Conservation (phyloP, 2,329 filamentous ascomycete genomes). For the Fusarium algeriense region DNA sequence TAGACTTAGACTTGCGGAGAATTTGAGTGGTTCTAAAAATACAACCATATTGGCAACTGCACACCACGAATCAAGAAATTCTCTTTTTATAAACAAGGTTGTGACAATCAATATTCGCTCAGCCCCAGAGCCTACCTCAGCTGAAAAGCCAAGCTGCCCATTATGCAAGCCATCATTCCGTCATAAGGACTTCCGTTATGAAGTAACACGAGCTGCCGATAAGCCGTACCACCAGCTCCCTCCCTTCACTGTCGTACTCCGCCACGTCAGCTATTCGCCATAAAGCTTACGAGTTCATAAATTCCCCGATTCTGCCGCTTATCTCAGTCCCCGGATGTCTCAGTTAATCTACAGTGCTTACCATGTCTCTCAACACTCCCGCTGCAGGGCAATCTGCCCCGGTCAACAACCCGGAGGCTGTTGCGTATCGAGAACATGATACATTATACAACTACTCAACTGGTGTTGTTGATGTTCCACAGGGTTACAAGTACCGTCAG, state of each 20-base stretch:
- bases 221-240: background rate
- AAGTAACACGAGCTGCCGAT: background rate
- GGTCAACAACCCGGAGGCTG: constrained; percentile 32
- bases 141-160: background rate
- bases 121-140: constrained; percentile 4
- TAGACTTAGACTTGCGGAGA: background rate
- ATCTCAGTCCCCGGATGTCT: background rate
- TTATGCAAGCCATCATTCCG: background rate
- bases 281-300: background rate
- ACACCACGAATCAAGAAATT: fast-evolving
- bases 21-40: background rate
- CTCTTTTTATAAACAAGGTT: background rate
- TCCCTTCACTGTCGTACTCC: background rate
- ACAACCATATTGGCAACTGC: fast-evolving
- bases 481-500: constrained; percentile 37
- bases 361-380: constrained; percentile 39
- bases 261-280: constrained; percentile 14
- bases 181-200: background rate
- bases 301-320: background rate
- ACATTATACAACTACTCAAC: constrained; percentile 31
- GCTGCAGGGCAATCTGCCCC: constrained; percentile 37
- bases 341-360: background rate
- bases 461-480: constrained; percentile 24
- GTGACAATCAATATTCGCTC: background rate
- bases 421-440: constrained; percentile 3